These are phyloP conservation scores for Daedaleopsis nitida DNA, from an alignment of 768 basidiomycete genomes.

Conservation along the genomic window DNA sequence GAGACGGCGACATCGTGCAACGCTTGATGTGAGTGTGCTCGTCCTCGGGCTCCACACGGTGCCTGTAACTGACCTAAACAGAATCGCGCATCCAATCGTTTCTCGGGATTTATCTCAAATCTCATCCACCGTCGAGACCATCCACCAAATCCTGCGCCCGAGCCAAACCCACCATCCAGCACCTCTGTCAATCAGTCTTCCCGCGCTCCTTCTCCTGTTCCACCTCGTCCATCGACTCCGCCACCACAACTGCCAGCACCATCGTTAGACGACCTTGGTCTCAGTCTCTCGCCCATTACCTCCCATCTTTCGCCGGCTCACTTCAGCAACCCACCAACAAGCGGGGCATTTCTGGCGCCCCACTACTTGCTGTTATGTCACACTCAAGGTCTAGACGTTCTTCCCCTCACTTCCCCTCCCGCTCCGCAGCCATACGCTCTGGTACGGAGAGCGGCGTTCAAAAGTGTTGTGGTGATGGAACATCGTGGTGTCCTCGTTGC, in stretches of 20 bases:
- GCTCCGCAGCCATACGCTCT: conserved; percentile 78
- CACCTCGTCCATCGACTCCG: conserved; percentile 60
- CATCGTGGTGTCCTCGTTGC: conserved; percentile 90
- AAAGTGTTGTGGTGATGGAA: conserved; percentile 90
- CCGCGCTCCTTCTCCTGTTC: conserved; percentile 56
- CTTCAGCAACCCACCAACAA: conserved; percentile 73
- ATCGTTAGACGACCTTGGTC: conserved; percentile 72
- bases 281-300: conserved; percentile 69
- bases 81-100: conserved; percentile 66
- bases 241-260: conserved; percentile 76
- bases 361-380: conserved; percentile 85
- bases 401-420: conserved; percentile 78
- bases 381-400: conserved; percentile 81
- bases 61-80: conserved; percentile 29
- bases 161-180: conserved; percentile 22
- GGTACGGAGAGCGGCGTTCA: conserved; percentile 80
- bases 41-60: conserved; percentile 8
- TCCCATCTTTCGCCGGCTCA: conserved; percentile 72
- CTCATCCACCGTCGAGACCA: conserved; percentile 74
- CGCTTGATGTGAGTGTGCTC: conserved; percentile 55
- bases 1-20: conserved; percentile 48
- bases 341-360: conserved; percentile 78
- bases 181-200: conserved; percentile 42
- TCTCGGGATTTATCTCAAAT: conserved; percentile 84
- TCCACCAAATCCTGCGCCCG: conserved; percentile 27